These are phyloP conservation scores for Podospora bellae-mahoneyi DNA, from an alignment of 495 filamentous ascomycete species.

Conservation along the genomic window DNA sequence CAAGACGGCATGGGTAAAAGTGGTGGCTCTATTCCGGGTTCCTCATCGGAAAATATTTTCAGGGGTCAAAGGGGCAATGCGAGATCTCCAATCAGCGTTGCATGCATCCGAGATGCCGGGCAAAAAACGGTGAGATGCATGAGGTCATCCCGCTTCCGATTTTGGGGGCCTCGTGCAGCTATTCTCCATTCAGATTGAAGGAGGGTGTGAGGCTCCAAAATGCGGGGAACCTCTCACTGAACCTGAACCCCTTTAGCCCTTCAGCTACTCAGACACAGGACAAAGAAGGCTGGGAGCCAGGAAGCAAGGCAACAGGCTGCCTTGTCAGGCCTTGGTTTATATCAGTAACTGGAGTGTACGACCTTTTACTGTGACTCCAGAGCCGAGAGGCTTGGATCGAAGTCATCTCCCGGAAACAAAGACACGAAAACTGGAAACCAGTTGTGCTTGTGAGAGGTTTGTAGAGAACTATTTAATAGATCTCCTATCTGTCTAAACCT, in stretches of 20 bases:
- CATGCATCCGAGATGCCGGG: not conserved
- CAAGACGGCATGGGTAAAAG: not conserved
- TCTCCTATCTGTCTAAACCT: too few species aligned
- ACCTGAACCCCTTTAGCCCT: not conserved
- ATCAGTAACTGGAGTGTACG: too few species aligned
- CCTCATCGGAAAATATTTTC: not conserved
- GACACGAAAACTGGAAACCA: too few species aligned
- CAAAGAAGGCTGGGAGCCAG: not conserved
- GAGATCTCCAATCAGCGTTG: not conserved
- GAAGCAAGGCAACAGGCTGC: not conserved
- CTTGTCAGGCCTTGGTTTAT: not conserved
- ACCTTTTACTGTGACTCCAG: too few species aligned
- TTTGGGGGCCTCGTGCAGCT: not conserved
- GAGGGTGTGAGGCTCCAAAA: constrained; percentile 1
- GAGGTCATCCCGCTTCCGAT: constrained; percentile 9
- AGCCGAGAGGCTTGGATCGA: too few species aligned
- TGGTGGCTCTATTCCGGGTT: not conserved
- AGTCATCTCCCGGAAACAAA: too few species aligned
- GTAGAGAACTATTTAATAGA: too few species aligned
- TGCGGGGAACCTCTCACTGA: not conserved
- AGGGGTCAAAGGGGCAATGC: not conserved
- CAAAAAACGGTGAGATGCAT: not conserved
- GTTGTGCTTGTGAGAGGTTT: too few species aligned
- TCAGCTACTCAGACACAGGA: not conserved
- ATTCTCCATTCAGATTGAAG: not conserved